A percentile compares a stretch with the other conserved stretches of the same genome.
Conservation (phyloP, 805 yeast species). For the Tetrapisispora phaffii region DNA sequence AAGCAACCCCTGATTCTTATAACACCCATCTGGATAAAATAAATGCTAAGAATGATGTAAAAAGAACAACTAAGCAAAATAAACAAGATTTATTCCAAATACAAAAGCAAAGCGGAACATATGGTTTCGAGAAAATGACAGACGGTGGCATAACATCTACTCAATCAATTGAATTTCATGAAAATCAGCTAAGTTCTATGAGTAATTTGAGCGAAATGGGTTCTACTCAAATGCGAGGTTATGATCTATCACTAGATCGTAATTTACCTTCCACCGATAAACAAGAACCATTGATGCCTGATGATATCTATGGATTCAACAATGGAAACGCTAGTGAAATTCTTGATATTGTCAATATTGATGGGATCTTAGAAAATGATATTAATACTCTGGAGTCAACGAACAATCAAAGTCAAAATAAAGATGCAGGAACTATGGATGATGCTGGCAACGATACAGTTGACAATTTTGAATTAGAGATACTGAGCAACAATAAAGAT, state of each 20-base stretch:
- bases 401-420: background rate
- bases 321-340: constrained; percentile 2
- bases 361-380: constrained; percentile 3
- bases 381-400: background rate
- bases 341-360: constrained; percentile 3
- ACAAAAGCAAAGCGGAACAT: background rate
- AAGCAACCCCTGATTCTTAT: constrained; percentile 6
- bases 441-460: background rate
- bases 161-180: background rate
- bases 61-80: background rate
- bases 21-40: background rate
- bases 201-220: background rate
- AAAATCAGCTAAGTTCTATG: background rate
- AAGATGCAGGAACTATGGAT: background rate
- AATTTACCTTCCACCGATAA: background rate
- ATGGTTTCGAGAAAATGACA: background rate
- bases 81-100: background rate
- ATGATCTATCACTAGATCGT: background rate
- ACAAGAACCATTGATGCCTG: constrained; percentile 5
- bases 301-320: constrained; percentile 1
- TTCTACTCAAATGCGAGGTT: background rate
- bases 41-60: background rate
- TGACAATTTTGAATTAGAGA: constrained; percentile 13
- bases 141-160: background rate
- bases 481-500: constrained; percentile 14